Percentiles rank a stretch among this genome's conserved stretches.
These are phyloP conservation scores for Boletus smithii DNA, from an alignment of 1,284 basidiomycete genomes.

Conservation along the genomic window DNA sequence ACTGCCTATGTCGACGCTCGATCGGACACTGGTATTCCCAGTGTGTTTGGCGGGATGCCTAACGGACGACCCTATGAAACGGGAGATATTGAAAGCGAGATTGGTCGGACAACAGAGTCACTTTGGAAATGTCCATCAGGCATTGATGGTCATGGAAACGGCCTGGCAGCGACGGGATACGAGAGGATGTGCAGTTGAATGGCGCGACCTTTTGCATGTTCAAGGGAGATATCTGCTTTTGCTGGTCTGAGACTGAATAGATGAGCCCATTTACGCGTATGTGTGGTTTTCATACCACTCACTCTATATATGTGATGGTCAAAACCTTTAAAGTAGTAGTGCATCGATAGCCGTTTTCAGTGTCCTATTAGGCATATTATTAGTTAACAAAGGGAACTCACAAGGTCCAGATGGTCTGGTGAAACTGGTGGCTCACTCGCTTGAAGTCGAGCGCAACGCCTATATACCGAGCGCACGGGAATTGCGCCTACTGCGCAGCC, in stretches of 20 bases:
- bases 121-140: conserved; percentile 60
- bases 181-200: conserved; percentile 51
- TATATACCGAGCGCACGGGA: conserved; percentile 39
- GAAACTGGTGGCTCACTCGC: background rate
- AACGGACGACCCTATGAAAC: conserved; percentile 58
- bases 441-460: background rate
- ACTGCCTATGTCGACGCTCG: conserved; percentile 54
- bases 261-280: conserved; percentile 3
- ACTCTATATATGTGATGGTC: conserved; percentile 20
- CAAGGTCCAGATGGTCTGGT: background rate
- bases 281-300: conserved; percentile 21
- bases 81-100: conserved; percentile 59
- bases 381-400: conserved; percentile 6
- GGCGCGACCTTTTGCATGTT: conserved; percentile 50
- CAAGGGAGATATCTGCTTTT: conserved; percentile 33
- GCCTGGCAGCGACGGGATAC: conserved; percentile 65
- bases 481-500: conserved; percentile 25
- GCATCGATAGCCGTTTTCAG: conserved; percentile 16
- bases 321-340: conserved; percentile 15
- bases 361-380: conserved; percentile 16
- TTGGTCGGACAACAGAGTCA: conserved; percentile 53
- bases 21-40: conserved; percentile 68
- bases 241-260: conserved; percentile 25
- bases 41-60: conserved; percentile 69
- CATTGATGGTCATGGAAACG: conserved; percentile 58